phyloP scores from a whole-genome alignment of 202 grass and related monocot species.

The Cymbopogon flexuosus region DNA sequence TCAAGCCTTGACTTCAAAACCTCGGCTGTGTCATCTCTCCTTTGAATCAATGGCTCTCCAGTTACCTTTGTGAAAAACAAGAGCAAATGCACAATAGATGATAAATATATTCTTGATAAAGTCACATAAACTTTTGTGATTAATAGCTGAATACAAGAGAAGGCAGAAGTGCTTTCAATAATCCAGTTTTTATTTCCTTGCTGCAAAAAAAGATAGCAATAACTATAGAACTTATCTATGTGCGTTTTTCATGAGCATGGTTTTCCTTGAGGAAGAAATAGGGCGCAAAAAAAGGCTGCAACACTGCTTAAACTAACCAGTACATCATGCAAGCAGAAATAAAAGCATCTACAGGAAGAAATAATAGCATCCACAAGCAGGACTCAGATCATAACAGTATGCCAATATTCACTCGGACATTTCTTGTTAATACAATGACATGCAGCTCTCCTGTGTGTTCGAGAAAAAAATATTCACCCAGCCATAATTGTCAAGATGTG shows the following conservation, averaged over 20 bases:
- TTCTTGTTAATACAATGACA: not conserved
- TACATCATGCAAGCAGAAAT: not conserved
- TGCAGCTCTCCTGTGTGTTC: not conserved
- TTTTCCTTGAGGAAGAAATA: not conserved
- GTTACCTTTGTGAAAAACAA: conserved; percentile 49
- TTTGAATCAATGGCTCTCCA: conserved; percentile 73
- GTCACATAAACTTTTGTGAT: not conserved
- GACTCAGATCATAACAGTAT: not conserved
- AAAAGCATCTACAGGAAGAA: not conserved
- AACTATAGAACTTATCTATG: not conserved
- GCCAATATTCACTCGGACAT: not conserved
- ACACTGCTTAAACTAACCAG: not conserved
- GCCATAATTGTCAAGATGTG: not conserved
- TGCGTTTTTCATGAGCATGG: not conserved
- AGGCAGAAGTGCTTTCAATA: not conserved
- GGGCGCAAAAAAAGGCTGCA: not conserved
- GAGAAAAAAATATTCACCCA: not conserved
- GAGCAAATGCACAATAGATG: not conserved
- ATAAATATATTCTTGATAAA: conserved; percentile 3
- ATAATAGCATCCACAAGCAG: too few species aligned
- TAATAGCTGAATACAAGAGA: not conserved
- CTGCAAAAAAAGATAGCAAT: conserved; percentile 15
- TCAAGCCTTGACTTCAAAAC: conserved; percentile 79
- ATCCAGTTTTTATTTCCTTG: not conserved
- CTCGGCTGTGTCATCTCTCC: conserved; percentile 73